These are phyloP conservation scores for Paraurostyla sp. DNA, from an alignment of 73 alveolate species.

Conservation along the genomic window DNA sequence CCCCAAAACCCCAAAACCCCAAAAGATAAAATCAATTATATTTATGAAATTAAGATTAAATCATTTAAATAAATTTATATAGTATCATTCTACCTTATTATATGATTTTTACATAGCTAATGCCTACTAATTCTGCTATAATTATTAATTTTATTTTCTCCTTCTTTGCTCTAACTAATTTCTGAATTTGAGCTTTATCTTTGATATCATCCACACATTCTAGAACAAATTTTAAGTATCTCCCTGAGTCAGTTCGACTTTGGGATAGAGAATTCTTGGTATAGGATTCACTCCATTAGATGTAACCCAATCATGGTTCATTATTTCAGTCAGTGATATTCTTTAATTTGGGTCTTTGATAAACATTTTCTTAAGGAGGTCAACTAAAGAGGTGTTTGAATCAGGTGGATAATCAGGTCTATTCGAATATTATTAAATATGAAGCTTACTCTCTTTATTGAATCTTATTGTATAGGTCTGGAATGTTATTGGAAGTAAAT, in stretches of 20 bases:
- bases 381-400: constrained; percentile 32
- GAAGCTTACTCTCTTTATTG: constrained; percentile 53
- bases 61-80: too few species aligned
- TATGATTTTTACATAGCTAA: too few species aligned
- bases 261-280: constrained; percentile 8
- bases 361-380: constrained; percentile 73
- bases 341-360: constrained; percentile 84
- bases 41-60: too few species aligned
- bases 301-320: constrained; percentile 84
- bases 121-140: too few species aligned
- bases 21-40: too few species aligned
- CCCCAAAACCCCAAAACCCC: too few species aligned
- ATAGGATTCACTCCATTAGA: constrained; percentile 45
- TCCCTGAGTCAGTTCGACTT: constrained; percentile 9
- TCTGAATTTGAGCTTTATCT: constrained; percentile 2
- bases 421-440: not conserved
- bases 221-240: not conserved
- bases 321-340: constrained; percentile 70
- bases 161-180: not conserved
- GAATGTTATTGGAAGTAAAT: constrained; percentile 28
- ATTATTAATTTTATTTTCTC: too few species aligned
- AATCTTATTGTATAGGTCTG: constrained; percentile 61
- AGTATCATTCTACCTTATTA: too few species aligned
- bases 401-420: constrained; percentile 51
- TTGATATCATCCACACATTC: constrained; percentile 16